Base-by-base conservation (phyloP, 2,329 filamentous ascomycete genomes). In the Talaromyces islandicus region DNA sequence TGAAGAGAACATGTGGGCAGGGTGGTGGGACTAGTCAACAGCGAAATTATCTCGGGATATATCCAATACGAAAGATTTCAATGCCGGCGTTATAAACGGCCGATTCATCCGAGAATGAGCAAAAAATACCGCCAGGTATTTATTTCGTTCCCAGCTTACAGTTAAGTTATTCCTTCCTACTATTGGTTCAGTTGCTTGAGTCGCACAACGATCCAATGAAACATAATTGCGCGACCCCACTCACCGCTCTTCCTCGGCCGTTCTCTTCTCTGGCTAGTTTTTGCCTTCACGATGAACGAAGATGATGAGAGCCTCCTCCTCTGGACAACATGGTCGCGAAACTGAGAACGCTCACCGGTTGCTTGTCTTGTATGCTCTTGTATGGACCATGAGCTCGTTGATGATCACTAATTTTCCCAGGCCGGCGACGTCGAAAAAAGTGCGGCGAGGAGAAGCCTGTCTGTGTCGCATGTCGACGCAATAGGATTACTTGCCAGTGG, bases 371-470 rank as follows among this genome's bases (percentile, higher is more conserved):
- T 60, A 35, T 11, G 58, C 25, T 6, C 9, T 35, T 27, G 14
- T 35, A 14, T 30, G 11, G 11, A 9, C 21, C 43, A 19, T 56
- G 25, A 17, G 14, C 4, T 17, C 7, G 7, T 30, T 29, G 25
- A 29, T 52, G 25, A n/a, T 10, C 27, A 14, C 21, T 48, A 9
- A 43, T 19, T 43, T 24, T 30, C 19, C 29, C 41, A 60, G 58
- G 58, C 30, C 54, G 58, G 1, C 46, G 54, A 53, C 54, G 58
- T 41, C 58, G 58, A 14, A 60, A 60, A 7, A 60, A 60, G 27
- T 60, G 58, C 50, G 58, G 56, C 21, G 58, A 60, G 35, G 30
- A 25, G 11, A 60, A 60, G 29, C 58, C 58, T 24, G 7, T 17
- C 0, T 60, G 58, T 17, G 32, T 17, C 1, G 54, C 32, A 24